These are phyloP conservation scores for Salvia sclarea DNA, from an alignment of 305 asterid genomes.

Conservation along the genomic window DNA sequence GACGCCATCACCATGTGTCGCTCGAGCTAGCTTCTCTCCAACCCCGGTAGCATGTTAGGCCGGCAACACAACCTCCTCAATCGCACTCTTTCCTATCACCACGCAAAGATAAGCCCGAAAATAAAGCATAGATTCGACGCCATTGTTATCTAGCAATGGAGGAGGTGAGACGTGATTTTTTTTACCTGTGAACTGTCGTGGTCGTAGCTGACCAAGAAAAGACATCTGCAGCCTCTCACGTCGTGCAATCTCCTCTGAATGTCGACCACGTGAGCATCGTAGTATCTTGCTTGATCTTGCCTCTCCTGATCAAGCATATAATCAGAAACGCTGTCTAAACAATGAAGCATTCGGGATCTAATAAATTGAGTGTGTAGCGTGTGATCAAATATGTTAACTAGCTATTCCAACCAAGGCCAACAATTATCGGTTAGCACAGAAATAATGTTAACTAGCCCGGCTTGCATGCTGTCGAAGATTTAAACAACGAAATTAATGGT, in stretches of 20 bases:
- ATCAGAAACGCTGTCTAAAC: constrained; percentile 8
- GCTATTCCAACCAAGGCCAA: background rate
- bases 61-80: constrained; percentile 67
- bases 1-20: too few species aligned
- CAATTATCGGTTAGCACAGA: background rate
- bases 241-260: constrained; percentile 72
- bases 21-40: constrained; percentile 20
- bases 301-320: constrained; percentile 49
- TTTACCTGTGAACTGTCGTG: constrained; percentile 59
- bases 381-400: background rate
- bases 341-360: background rate
- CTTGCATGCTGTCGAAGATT: too few species aligned
- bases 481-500: too few species aligned
- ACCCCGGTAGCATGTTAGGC: constrained; percentile 43
- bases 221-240: constrained; percentile 76
- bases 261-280: constrained; percentile 57
- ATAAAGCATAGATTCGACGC: background rate
- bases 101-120: background rate
- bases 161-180: background rate
- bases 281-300: constrained; percentile 65
- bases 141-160: background rate
- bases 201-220: constrained; percentile 57
- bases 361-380: background rate
- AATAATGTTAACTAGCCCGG: background rate
- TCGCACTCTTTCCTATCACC: constrained; percentile 57